A percentile compares a stretch with the other conserved stretches of the same genome.
These are phyloP conservation scores for Populus hybrid DNA, from an alignment of 441 rosid genomes.

Conservation along the genomic window DNA sequence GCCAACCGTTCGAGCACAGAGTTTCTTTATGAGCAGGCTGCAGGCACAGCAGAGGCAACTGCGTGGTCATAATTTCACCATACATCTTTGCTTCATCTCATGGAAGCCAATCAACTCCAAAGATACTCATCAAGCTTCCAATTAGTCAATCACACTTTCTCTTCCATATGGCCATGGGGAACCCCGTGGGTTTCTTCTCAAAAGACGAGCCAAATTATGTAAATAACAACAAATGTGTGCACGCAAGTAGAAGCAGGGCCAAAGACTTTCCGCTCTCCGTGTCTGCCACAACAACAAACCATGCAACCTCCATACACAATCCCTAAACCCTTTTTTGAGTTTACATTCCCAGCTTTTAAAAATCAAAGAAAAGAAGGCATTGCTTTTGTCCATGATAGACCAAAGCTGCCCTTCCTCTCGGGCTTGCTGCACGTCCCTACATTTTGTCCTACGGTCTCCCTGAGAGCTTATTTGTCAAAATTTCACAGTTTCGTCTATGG, in stretches of 20 bases:
- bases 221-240: neutral
- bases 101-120: too few species aligned
- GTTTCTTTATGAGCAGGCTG: neutral
- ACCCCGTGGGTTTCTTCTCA: slow-evolving; percentile 17
- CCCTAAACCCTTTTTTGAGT: slow-evolving; percentile 1
- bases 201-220: slow-evolving; percentile 41
- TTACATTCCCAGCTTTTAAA: neutral
- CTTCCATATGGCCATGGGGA: neutral
- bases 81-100: too few species aligned
- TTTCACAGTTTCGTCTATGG: neutral
- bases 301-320: neutral
- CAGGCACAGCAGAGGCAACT: neutral
- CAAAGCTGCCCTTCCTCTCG: slow-evolving; percentile 11
- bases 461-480: slow-evolving; percentile 4
- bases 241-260: slow-evolving; percentile 5
- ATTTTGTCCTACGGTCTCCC: slow-evolving; percentile 22
- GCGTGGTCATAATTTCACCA: too few species aligned
- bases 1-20: too few species aligned
- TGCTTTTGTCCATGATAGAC: slow-evolving; percentile 6
- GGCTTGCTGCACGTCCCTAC: slow-evolving; percentile 16
- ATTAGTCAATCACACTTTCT: neutral
- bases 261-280: slow-evolving; percentile 28
- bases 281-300: slow-evolving; percentile 32
- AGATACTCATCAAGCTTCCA: neutral
- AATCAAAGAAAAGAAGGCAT: slow-evolving; percentile 2